Conservation (phyloP, 1,284 basidiomycete species). For the Inonotus hispidus region DNA sequence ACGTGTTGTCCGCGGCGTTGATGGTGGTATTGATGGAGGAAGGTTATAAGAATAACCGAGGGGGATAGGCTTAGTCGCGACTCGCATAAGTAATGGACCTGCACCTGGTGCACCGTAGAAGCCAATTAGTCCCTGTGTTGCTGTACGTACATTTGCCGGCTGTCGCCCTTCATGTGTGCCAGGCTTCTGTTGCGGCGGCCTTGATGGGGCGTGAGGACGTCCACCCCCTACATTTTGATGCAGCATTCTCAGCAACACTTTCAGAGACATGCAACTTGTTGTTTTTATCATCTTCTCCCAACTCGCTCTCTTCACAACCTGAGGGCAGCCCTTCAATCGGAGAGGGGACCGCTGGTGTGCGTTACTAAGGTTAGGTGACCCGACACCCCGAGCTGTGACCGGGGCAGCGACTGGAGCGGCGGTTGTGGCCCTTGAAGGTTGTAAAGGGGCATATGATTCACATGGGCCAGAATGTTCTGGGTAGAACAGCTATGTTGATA, state of each 20-base stretch:
- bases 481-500: constrained; percentile 47
- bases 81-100: constrained; percentile 14
- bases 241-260: constrained; percentile 57
- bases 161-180: constrained; percentile 19
- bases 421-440: constrained; percentile 58
- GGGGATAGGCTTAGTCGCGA: constrained; percentile 45
- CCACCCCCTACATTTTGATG: constrained; percentile 31
- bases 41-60: constrained; percentile 70
- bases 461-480: constrained; percentile 39
- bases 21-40: constrained; percentile 60
- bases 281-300: constrained; percentile 40
- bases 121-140: not conserved
- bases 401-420: constrained; percentile 61
- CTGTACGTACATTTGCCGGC: constrained; percentile 5
- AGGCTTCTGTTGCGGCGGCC: constrained; percentile 21
- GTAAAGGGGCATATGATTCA: constrained; percentile 30
- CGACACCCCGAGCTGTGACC: constrained; percentile 30
- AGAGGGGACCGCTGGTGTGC: constrained; percentile 18
- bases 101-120: not conserved
- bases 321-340: constrained; percentile 56
- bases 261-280: constrained; percentile 49
- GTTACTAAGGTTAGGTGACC: not conserved
- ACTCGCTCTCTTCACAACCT: constrained; percentile 63
- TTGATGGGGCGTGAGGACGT: constrained; percentile 21
- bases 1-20: constrained; percentile 81